Percentiles rank a stretch among this genome's conserved stretches.
Evolutionary conservation across 2,329 filamentous ascomycete genomes (phyloP).

Genomic region (Aurifilum marmelostoma): DNA sequence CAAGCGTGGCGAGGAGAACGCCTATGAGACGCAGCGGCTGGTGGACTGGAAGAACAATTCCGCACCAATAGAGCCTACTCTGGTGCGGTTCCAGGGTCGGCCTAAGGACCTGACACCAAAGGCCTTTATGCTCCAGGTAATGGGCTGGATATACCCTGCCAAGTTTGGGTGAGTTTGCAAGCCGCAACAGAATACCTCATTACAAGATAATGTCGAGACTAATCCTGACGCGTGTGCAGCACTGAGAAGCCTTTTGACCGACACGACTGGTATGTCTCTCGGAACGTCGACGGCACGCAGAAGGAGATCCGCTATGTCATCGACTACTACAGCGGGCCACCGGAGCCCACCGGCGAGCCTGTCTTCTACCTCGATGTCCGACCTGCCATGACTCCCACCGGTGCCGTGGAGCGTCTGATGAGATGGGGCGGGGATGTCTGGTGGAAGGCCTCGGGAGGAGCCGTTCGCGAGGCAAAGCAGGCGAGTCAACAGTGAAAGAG

Average conservation of each 20-base stretch:
- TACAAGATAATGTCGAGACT: conserved; percentile 2
- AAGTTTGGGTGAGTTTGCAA: conserved; percentile 78
- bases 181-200: too few species aligned
- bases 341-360: conserved; percentile 83
- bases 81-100: conserved; percentile 86
- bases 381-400: conserved; percentile 81
- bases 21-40: conserved; percentile 40
- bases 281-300: conserved; percentile 67
- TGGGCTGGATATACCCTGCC: conserved; percentile 78
- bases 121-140: conserved; percentile 77
- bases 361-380: conserved; percentile 96
- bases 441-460: conserved; percentile 83
- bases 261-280: conserved; percentile 93
- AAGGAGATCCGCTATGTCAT: conserved; percentile 93
- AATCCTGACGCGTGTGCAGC: conserved; percentile 46
- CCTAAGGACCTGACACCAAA: conserved; percentile 92
- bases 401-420: conserved; percentile 79
- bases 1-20: conserved; percentile 71
- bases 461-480: conserved; percentile 51
- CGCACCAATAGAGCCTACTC: conserved; percentile 63
- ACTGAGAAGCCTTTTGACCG: conserved; percentile 90
- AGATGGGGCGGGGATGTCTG: conserved; percentile 93
- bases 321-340: conserved; percentile 88
- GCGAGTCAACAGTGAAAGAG: conserved; percentile 4
- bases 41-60: conserved; percentile 49